A percentile compares a stretch with the other conserved stretches of the same genome.
Conservation (phyloP, 1,284 basidiomycete genomes). For the Cryptococcus sp. region DNA sequence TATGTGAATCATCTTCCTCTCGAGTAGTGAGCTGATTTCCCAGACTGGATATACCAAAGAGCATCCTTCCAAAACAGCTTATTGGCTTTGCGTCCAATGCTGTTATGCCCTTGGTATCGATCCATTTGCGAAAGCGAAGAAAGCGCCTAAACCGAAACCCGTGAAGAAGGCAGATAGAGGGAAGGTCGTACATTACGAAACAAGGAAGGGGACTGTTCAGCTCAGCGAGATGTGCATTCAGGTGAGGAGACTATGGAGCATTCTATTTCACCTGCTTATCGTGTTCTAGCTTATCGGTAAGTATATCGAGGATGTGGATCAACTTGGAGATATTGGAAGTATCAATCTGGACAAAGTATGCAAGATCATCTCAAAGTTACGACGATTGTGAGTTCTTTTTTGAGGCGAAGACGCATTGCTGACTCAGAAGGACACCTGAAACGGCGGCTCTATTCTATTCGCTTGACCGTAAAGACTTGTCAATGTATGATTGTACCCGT, state of each 20-base stretch:
- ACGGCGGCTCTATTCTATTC: conserved; percentile 82
- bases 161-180: conserved; percentile 35
- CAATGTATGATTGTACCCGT: conserved; percentile 89
- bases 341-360: conserved; percentile 77
- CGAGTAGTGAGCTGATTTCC: background rate
- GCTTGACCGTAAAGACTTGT: conserved; percentile 62
- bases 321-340: conserved; percentile 76
- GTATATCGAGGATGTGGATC: conserved; percentile 85
- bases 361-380: conserved; percentile 78
- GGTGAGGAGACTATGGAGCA: conserved; percentile 46
- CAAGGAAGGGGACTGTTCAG: conserved; percentile 59
- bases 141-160: conserved; percentile 56
- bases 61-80: conserved; percentile 58
- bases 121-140: conserved; percentile 66
- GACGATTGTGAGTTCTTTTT: conserved; percentile 68
- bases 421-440: conserved; percentile 57
- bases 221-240: conserved; percentile 75
- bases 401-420: background rate
- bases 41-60: conserved; percentile 77
- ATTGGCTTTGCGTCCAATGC: conserved; percentile 74
- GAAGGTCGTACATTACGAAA: conserved; percentile 63
- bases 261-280: no score
- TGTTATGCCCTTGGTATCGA: conserved; percentile 68
- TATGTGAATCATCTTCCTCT: conserved; percentile 49
- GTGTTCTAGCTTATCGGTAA: conserved; percentile 65